Conservation (phyloP, 2,329 filamentous ascomycete genomes). For the Fusarium nelsonii region DNA sequence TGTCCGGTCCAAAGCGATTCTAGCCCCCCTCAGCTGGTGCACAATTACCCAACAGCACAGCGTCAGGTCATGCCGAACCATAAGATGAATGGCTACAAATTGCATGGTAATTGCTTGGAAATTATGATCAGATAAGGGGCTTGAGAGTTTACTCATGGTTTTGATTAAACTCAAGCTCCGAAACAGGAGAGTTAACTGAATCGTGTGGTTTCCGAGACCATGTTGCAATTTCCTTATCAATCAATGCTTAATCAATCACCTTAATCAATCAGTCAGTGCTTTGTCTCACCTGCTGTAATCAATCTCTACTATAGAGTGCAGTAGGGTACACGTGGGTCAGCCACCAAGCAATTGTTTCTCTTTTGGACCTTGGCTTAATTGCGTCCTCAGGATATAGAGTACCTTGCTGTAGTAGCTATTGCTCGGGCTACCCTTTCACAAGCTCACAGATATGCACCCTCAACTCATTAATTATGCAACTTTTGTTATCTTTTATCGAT, state of each 20-base stretch:
- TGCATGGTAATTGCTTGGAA: constrained; percentile 16
- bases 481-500: constrained; percentile 26
- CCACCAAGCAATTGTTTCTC: constrained; percentile 6
- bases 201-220: background rate
- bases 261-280: constrained; percentile 36
- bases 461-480: constrained; percentile 14
- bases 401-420: background rate
- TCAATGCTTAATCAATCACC: constrained; percentile 39
- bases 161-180: constrained; percentile 11
- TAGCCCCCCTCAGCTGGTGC: constrained; percentile 7
- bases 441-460: background rate
- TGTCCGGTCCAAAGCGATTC: constrained; percentile 11
- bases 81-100: background rate
- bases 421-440: constrained; percentile 9
- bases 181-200: constrained; percentile 15
- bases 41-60: background rate
- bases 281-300: constrained; percentile 31
- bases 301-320: constrained; percentile 11
- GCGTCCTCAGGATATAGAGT: no score
- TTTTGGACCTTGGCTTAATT: constrained; percentile 1
- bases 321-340: constrained; percentile 18
- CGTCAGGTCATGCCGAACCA: background rate
- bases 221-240: constrained; percentile 39
- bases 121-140: constrained; percentile 24
- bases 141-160: background rate